Conservation (phyloP, 805 yeast genomes). For the Crinitomyces ghanaensis region DNA sequence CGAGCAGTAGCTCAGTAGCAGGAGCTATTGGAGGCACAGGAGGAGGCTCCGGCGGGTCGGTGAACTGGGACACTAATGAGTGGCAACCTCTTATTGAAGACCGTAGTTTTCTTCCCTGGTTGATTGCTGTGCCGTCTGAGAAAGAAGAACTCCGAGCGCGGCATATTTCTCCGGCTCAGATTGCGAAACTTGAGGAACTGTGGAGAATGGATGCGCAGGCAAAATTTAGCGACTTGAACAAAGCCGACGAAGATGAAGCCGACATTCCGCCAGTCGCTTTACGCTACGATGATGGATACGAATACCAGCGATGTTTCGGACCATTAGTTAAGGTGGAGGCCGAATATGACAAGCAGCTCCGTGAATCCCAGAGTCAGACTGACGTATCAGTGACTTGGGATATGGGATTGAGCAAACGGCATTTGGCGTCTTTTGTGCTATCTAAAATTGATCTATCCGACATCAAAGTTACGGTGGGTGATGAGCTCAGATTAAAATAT, state of each 20-base stretch:
- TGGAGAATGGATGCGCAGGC: conserved; percentile 71
- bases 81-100: conserved; percentile 85
- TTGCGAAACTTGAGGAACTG: conserved; percentile 60
- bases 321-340: conserved; percentile 77
- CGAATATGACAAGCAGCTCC: conserved; percentile 57
- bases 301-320: conserved; percentile 74
- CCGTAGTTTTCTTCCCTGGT: conserved; percentile 70
- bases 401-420: conserved; percentile 48
- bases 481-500: conserved; percentile 61
- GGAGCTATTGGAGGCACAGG: conserved; percentile 26
- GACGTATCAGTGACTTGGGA: conserved; percentile 69
- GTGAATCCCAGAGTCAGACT: conserved; percentile 68
- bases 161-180: conserved; percentile 50
- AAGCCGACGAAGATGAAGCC: conserved; percentile 35
- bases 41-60: conserved; percentile 7
- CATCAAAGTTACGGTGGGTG: conserved; percentile 71
- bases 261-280: conserved; percentile 61
- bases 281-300: conserved; percentile 71
- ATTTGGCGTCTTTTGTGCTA: conserved; percentile 56
- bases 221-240: conserved; percentile 53
- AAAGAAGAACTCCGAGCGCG: conserved; percentile 48
- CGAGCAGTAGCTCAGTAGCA: conserved; percentile 36
- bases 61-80: conserved; percentile 75
- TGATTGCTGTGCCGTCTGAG: conserved; percentile 58
- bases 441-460: conserved; percentile 56